Percentiles rank a stretch among this genome's conserved stretches.
Evolutionary conservation across 805 yeast genomes (phyloP).

Genomic region (Zygosaccharomyces kombuchaensis): DNA sequence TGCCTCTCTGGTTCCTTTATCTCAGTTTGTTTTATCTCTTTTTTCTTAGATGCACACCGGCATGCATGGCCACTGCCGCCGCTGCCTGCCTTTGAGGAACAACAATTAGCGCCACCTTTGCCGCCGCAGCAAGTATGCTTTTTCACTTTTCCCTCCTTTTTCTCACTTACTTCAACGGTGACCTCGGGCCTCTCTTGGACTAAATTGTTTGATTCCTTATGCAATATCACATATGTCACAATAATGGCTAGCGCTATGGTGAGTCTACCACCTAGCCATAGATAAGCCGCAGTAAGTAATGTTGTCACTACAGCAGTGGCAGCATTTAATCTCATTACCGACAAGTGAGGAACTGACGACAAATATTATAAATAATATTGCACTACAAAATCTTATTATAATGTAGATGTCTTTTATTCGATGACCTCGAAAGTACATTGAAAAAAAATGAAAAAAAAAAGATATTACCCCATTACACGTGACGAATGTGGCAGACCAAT

Average conservation of each 20-base stretch:
- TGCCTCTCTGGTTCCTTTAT: neutral
- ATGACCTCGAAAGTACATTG: neutral
- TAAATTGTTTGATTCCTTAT: conserved; percentile 13
- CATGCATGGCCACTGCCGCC: conserved; percentile 21
- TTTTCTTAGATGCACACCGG: conserved; percentile 35
- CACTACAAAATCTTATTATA: neutral
- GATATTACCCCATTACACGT: neutral
- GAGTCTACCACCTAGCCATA: conserved; percentile 37
- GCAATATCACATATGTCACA: conserved; percentile 25
- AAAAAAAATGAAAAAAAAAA: neutral
- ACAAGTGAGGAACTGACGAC: neutral
- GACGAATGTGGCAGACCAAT: neutral
- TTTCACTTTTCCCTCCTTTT: conserved; percentile 3
- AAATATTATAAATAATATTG: too few species aligned
- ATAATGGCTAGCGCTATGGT: conserved; percentile 33
- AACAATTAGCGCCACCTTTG: conserved; percentile 17
- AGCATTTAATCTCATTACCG: conserved; percentile 7
- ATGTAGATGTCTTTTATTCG: neutral
- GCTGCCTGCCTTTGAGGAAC: conserved; percentile 17
- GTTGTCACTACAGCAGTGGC: conserved; percentile 3
- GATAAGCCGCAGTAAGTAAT: conserved; percentile 13
- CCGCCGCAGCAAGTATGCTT: conserved; percentile 29
- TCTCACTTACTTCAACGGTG: conserved; percentile 4
- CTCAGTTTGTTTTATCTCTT: conserved; percentile 1
- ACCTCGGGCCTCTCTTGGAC: conserved; percentile 2